Evolutionary conservation across 192 early-diverging fungal species (phyloP), one percentile per base, ranked within the genome.

Genomic region (Funneliformis mosseae): DNA sequence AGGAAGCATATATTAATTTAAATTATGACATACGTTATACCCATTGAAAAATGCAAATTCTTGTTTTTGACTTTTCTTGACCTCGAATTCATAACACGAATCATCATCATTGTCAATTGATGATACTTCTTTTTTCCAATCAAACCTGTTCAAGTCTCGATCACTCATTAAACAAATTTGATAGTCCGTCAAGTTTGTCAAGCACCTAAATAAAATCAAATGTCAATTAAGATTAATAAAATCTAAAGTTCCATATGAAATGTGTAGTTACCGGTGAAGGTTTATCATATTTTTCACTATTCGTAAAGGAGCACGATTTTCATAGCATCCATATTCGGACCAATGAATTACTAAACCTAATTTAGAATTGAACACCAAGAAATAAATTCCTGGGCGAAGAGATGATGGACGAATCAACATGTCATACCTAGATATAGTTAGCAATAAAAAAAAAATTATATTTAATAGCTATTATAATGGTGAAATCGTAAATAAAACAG

Each of bases 251-350:
- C 11, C 21, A 46, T 6, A 33, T 33, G 3, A 28, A 18, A 16
- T 61, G 16, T 16, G 5, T 33, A 33, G 0, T 33, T 43, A 78
- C 81, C 81, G 41, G 41, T 81, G 81, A 28, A 81, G 45, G 23
- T 81, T 81, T 25, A 41, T 79, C 76, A 81, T 68, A 62, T 81
- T 81, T 67, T 81, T 81, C 33, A 70, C 67, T 39, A 11, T 21
- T 33, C 70, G 28, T 2, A 46, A 46, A 41, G 81, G 50, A 10
- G 45, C 81, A 43, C 66, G 66, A 12, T 76, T 59, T 45, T 76
- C 81, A 81, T 77, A 81, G 59, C 78, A 79, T 10, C 78, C 78
- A 14, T 5, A 7, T 55, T 79, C 78, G 14, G 42, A 16, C 78
- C 81, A 81, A 55, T 78, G 75, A 55, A 81, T 70, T 4, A 81